Evolutionary conservation across 2,329 filamentous ascomycete genomes (phyloP).

Genomic region (Penicillium capsulatum): DNA sequence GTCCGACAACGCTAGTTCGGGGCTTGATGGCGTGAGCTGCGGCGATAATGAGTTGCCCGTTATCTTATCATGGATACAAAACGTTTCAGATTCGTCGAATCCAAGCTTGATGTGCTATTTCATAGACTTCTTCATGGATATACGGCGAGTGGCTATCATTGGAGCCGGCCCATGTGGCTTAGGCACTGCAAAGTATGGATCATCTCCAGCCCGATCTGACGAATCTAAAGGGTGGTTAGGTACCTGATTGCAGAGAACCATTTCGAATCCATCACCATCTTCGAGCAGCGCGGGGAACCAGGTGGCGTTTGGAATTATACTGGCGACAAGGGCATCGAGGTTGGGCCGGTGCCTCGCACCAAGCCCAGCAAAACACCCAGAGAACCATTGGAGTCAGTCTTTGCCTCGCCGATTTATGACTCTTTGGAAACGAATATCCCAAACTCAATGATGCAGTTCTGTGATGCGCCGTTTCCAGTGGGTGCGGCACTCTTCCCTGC

Average conservation of each 20-base stretch:
- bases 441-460: slow-evolving; percentile 11
- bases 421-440: slow-evolving; percentile 11
- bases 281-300: slow-evolving; percentile 8
- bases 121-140: no score
- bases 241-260: slow-evolving; percentile 8
- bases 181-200: slow-evolving; percentile 5
- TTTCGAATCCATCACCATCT: slow-evolving; percentile 5
- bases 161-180: slow-evolving; percentile 12
- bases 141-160: slow-evolving; percentile 10
- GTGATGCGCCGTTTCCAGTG: slow-evolving; percentile 3
- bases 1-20: not conserved
- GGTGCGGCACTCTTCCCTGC: slow-evolving; percentile 6
- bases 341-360: not conserved
- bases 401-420: slow-evolving; percentile 11
- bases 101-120: no score
- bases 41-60: not conserved
- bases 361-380: slow-evolving; percentile 4
- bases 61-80: not conserved
- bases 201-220: not conserved
- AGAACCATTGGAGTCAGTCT: slow-evolving; percentile 2
- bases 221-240: not conserved
- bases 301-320: slow-evolving; percentile 12
- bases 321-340: slow-evolving; percentile 2
- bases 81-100: not conserved
- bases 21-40: not conserved